Base-by-base conservation (phyloP, 2,329 filamentous ascomycete species). In the Cytospora piceae region DNA sequence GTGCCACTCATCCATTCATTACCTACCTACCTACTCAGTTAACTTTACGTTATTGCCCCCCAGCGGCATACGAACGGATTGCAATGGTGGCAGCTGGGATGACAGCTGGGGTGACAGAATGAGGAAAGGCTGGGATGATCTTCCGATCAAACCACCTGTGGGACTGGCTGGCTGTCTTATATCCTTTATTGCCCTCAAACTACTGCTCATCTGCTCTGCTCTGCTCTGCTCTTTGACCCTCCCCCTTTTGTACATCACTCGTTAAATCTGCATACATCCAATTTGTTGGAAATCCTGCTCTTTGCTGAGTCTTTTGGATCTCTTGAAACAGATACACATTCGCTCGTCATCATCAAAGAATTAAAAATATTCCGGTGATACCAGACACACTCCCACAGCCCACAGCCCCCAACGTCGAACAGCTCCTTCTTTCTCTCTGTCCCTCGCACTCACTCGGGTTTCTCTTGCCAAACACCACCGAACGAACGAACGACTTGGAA, bases 41-140 rank as follows among this genome's bases (percentile, higher is more conserved):
- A 31, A 31, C 32, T 34, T 5, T 34, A 34, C 32, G 8, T 34
- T 11, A 34, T 34, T 34, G 8, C 34, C 34, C 11, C 34, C 9
- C 42, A 46, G 42, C 42, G n/a, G 42, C 42, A 46, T 46, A 46
- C 42, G 42, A 22, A 46, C 42, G 46, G 22, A 49, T 49, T n/a
- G 15, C 24, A n/a, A 49, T 24, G 46, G 11, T 49, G 46, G 7
- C n/a, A 42, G 3, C 12, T 37, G 11, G 34, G 12, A 2, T 37
- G 34, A 37, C n/a, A 42, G 3, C 12, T 37, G 11, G 34, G 12
- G 9, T 37, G 34, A 37, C 34, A 49, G 46, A 24, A 7, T 24
- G 24, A 8, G 7, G 7, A 49, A 22, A 24, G 12, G 22, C 11
- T 24, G 46, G 46, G n/a, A 4, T 49, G 46, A 49, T 49, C 46